Evolutionary conservation across 1,284 basidiomycete species (phyloP).

Genomic region (Puccinia sorghi): DNA sequence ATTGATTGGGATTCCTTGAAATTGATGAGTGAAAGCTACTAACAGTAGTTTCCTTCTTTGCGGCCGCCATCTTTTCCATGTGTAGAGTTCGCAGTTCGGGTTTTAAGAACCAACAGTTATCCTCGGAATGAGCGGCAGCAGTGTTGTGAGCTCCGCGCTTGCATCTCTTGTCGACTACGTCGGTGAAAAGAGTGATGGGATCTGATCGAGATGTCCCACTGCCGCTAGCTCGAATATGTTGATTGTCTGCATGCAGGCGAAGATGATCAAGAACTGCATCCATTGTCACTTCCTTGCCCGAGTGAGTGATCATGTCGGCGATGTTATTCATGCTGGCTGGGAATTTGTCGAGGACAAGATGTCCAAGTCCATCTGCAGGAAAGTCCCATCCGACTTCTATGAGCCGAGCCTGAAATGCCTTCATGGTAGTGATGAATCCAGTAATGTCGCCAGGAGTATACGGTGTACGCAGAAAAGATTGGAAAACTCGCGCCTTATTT

Average conservation of each 20-base stretch:
- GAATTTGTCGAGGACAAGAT: background rate
- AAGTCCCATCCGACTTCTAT: background rate
- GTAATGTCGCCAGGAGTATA: background rate
- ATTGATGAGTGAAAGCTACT: background rate
- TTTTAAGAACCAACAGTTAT: background rate
- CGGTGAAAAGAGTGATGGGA: background rate
- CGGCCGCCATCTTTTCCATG: too few relatives aligned
- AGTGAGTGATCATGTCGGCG: background rate
- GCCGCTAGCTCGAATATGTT: background rate
- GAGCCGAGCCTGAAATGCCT: background rate
- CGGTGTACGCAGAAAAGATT: background rate
- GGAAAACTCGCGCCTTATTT: background rate
- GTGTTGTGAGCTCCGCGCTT: background rate
- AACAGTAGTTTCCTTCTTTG: background rate
- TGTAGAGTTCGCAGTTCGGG: background rate
- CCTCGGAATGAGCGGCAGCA: background rate
- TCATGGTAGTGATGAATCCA: background rate
- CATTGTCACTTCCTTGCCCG: background rate
- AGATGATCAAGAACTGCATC: background rate
- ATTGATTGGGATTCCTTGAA: background rate
- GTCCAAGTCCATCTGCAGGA: background rate
- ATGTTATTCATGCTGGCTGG: background rate
- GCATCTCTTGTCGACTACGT: background rate
- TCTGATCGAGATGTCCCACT: background rate
- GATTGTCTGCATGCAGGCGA: background rate